Base-by-base conservation (phyloP, 1,284 basidiomycete species). In the Fistulinella cinereoalba region DNA sequence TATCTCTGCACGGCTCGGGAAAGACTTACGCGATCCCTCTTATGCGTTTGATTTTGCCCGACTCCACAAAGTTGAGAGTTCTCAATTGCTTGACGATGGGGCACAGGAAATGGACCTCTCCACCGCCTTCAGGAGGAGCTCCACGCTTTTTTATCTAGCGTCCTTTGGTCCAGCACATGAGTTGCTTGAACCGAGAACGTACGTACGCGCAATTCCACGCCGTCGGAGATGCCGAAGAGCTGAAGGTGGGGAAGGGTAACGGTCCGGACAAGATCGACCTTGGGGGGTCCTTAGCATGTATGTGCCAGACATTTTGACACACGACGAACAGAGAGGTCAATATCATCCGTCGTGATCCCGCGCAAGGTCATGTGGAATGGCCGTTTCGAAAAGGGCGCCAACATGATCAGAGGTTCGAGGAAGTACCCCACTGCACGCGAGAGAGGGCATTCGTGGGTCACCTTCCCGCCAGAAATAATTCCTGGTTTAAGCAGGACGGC, bases 341-440 rank as follows among this genome's bases (percentile, higher is more conserved):
- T 73, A 38, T 90, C 88, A 61, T 93, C 90, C 1, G 92, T 92
- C 0, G 97, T 99, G 47, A 99, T 85, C 2, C 97, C 97, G 48
- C 80, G 79, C 40, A 99, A 68, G 1, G 85, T 94, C 21, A 97
- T 67, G 37, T 85, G 76, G 38, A 99, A 64, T 3, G 93, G 85
- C 56, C 83, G 88, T 73, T 99, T 99, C 27, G 92, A 80, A 64
- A 99, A 99, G 0, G 95, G 93, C 1, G 92, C 95, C 2, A 99
- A 74, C 70, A 92, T 88, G 10, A 97, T 74, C 4, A 98, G 65
- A 24, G 93, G 88, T 62, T 99, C 96, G 24, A 99, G 73, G 65
- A 91, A 99, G 71, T 98, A 99, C 9, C 97, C 96, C 32, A 99
- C 77, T 16, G 90, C 87, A 24, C 93, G 79, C 10, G 90, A 88